phyloP scores from a whole-genome alignment of 108 stramenopile species.

The Nitzschia inconspicua region DNA sequence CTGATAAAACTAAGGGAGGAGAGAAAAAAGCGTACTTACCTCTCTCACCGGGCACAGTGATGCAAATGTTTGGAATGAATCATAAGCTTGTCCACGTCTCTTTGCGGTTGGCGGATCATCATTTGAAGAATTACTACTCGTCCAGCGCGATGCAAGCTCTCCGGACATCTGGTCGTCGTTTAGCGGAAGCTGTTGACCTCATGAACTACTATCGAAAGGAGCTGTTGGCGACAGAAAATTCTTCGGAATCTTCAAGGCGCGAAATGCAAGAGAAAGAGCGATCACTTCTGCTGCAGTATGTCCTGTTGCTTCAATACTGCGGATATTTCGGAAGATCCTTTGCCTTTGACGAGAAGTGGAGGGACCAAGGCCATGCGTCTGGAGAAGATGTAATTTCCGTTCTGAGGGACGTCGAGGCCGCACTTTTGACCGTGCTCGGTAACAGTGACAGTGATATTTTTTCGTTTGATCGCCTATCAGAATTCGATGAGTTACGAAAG shows the following conservation, averaged over 20 bases:
- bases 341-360: slow-evolving; percentile 74
- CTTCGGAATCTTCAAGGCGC: background rate
- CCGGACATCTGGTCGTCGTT: slow-evolving; percentile 50
- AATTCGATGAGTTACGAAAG: too few species aligned
- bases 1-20: slow-evolving; percentile 1
- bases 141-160: slow-evolving; percentile 79
- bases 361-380: slow-evolving; percentile 69
- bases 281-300: slow-evolving; percentile 63
- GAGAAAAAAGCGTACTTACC: background rate
- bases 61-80: slow-evolving; percentile 76
- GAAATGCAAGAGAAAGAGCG: slow-evolving; percentile 20
- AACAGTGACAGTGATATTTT: too few species aligned
- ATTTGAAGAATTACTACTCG: slow-evolving; percentile 71
- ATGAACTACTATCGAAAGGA: slow-evolving; percentile 23
- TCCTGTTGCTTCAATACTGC: slow-evolving; percentile 83
- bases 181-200: slow-evolving; percentile 51
- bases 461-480: too few species aligned
- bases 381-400: slow-evolving; percentile 53
- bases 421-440: too few species aligned
- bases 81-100: slow-evolving; percentile 77
- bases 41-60: slow-evolving; percentile 43
- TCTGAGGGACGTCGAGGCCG: slow-evolving; percentile 36
- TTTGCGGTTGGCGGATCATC: slow-evolving; percentile 69
- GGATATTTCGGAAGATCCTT: slow-evolving; percentile 87
- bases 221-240: background rate